These are phyloP conservation scores for Trypanosomatidae sp. DNA, from an alignment of 208 protist genomes.

Conservation along the genomic window DNA sequence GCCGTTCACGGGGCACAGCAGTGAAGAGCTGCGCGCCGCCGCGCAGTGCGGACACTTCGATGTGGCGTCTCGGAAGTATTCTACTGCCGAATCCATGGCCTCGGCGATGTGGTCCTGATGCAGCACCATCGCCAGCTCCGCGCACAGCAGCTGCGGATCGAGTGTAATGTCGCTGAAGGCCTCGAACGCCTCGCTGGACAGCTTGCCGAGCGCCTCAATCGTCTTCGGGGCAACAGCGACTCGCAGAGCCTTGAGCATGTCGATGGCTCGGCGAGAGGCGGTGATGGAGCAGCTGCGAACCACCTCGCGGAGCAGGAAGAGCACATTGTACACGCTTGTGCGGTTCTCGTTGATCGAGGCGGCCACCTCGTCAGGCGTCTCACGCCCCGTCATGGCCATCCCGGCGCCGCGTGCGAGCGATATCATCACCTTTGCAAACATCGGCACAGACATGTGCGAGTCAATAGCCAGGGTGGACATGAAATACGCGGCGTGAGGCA, in stretches of 20 bases:
- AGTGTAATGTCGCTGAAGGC: conserved; percentile 48
- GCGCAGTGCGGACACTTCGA: conserved; percentile 79
- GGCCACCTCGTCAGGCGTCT: conserved; percentile 76
- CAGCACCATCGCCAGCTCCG: conserved; percentile 91
- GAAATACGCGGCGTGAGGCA: conserved; percentile 92
- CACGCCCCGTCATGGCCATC: conserved; percentile 80
- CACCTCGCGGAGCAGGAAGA: conserved; percentile 84
- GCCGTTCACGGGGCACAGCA: conserved; percentile 75
- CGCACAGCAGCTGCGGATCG: conserved; percentile 87
- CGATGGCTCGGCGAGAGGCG: conserved; percentile 62
- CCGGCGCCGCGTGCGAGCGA: conserved; percentile 80
- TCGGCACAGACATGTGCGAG: conserved; percentile 85
- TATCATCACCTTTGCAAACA: conserved; percentile 89
- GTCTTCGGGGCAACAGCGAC: conserved; percentile 77
- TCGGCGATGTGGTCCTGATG: conserved; percentile 83
- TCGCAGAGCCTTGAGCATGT: conserved; percentile 84
- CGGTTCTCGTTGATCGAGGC: conserved; percentile 50
- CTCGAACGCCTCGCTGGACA: conserved; percentile 78
- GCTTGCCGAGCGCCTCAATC: conserved; percentile 86
- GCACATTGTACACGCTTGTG: conserved; percentile 89
- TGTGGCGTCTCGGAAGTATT: conserved; percentile 78
- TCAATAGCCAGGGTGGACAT: conserved; percentile 79
- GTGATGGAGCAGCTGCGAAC: conserved; percentile 86
- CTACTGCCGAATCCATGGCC: conserved; percentile 76
- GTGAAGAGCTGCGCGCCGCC: conserved; percentile 48